These are phyloP conservation scores for Begonia fuchsioides DNA, from an alignment of 306 rosid species.

Conservation along the genomic window DNA sequence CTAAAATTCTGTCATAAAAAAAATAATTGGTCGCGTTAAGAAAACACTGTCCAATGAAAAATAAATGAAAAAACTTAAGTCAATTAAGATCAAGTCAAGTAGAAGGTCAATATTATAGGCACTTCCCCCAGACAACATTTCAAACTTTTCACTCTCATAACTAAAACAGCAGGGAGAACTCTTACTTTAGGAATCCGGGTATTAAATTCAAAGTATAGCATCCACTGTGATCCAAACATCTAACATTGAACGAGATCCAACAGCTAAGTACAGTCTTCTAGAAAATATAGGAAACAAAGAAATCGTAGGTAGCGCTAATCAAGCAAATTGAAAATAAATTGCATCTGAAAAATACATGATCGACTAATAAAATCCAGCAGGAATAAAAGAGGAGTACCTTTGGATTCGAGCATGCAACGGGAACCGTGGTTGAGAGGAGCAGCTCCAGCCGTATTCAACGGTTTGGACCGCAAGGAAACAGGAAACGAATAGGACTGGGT, in stretches of 20 bases:
- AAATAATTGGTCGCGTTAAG: too few species aligned
- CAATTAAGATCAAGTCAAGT: too few species aligned
- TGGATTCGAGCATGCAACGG: constrained; percentile 23
- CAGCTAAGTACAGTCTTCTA: not conserved
- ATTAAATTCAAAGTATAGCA: too few species aligned
- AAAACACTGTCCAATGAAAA: too few species aligned
- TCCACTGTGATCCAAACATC: too few species aligned
- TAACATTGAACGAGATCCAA: not conserved
- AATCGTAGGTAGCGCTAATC: not conserved
- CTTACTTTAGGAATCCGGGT: too few species aligned
- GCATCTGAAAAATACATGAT: not conserved
- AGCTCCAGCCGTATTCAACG: constrained; percentile 15
- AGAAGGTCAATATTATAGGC: too few species aligned
- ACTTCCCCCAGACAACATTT: too few species aligned
- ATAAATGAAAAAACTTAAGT: too few species aligned
- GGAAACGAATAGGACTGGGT: constrained; percentile 19
- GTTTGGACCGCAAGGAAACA: constrained; percentile 11
- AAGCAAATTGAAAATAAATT: not conserved
- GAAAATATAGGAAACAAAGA: not conserved
- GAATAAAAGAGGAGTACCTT: constrained; percentile 19
- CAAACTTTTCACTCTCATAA: too few species aligned
- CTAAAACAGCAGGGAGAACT: too few species aligned
- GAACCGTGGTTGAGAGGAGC: constrained; percentile 18
- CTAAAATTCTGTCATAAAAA: too few species aligned
- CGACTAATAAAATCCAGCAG: not conserved